Evolutionary conservation across 1,284 basidiomycete species (phyloP), one percentile per base, ranked within the genome.

Genomic region (Rhodotorula sp.): DNA sequence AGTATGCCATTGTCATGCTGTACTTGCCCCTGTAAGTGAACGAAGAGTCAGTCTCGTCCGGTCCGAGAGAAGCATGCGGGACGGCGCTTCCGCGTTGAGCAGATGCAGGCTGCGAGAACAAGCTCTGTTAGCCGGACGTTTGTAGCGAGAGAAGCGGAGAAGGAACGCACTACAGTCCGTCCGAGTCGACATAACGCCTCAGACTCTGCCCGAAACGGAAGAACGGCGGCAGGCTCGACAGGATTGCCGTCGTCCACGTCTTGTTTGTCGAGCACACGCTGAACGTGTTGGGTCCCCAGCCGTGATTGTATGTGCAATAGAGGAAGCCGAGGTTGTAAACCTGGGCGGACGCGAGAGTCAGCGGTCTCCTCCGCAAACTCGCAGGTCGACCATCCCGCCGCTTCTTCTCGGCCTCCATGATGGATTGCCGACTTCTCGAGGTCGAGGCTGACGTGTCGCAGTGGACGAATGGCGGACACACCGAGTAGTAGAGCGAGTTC

Each of bases 101-200:
- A 70, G 21, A 29, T 75, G 73, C 1, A 76, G 64, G 21, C 68
- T 74, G 64, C 13, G 19, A 8, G 27, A 27, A n/a, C 22, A 19
- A 19, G 39, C 36, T 19, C 1, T 13, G 19, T 64, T 17, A 54
- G 46, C 32, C 46, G 4, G 6, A 29, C 12, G 50, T 29, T 29
- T 4, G 15, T 25, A 25, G 25, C n/a, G 19, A 48, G 39, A 7
- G 10, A 56, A 19, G 25, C 25, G 22, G 8, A 1, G 44, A 21
- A 1, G 13, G 27, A 12, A 64, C 67, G 32, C 36, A 61, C 61
- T 36, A 34, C 13, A 75, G 25, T 0, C 76, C 76, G 37, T 77
- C 74, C 17, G 71, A 73, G 41, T 77, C 76, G 46, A 73, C 48
- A 53, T 77, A 75, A 64, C 76, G 76, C 10, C 76, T 64, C 9